A percentile compares a stretch with the other conserved stretches of the same genome.
These are phyloP conservation scores for Phytophthora vignae DNA, from an alignment of 352 stramenopile species.

Conservation along the genomic window DNA sequence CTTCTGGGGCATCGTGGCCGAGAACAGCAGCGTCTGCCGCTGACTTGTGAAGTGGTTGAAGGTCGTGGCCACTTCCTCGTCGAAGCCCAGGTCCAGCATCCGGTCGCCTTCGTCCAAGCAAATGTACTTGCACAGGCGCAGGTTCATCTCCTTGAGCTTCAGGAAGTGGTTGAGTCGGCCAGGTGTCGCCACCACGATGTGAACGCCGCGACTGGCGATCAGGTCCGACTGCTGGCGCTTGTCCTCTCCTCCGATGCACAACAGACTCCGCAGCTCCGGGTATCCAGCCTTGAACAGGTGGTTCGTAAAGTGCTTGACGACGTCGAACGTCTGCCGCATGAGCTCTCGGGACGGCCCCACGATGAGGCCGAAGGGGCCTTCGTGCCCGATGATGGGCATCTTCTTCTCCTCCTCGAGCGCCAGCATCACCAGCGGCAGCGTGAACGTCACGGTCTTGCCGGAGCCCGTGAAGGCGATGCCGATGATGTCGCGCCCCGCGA, in stretches of 20 bases:
- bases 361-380: slow-evolving; percentile 98
- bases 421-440: slow-evolving; percentile 96
- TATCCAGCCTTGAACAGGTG: slow-evolving; percentile 75
- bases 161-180: slow-evolving; percentile 97
- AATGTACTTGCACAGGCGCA: slow-evolving; percentile 97
- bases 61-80: slow-evolving; percentile 95
- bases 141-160: slow-evolving; percentile 94
- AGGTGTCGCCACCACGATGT: slow-evolving; percentile 98
- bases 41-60: slow-evolving; percentile 98
- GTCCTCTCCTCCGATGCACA: slow-evolving; percentile 97
- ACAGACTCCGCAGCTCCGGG: slow-evolving; percentile 90
- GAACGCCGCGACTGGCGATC: slow-evolving; percentile 90
- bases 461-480: slow-evolving; percentile 99
- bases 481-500: slow-evolving; percentile 98
- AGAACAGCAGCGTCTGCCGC: slow-evolving; percentile 98
- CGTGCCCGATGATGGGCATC: slow-evolving; percentile 92
- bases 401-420: slow-evolving; percentile 97
- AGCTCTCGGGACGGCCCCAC: slow-evolving; percentile 97
- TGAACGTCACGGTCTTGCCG: slow-evolving; percentile 99
- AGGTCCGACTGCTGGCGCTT: slow-evolving; percentile 93
- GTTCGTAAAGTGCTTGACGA: slow-evolving; percentile 94
- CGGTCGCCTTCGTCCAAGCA: slow-evolving; percentile 98
- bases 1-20: slow-evolving; percentile 99
- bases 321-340: slow-evolving; percentile 98
- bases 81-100: slow-evolving; percentile 97